These are phyloP conservation scores for Dalbergia oliveri DNA, from an alignment of 306 rosid species.

Conservation along the genomic window DNA sequence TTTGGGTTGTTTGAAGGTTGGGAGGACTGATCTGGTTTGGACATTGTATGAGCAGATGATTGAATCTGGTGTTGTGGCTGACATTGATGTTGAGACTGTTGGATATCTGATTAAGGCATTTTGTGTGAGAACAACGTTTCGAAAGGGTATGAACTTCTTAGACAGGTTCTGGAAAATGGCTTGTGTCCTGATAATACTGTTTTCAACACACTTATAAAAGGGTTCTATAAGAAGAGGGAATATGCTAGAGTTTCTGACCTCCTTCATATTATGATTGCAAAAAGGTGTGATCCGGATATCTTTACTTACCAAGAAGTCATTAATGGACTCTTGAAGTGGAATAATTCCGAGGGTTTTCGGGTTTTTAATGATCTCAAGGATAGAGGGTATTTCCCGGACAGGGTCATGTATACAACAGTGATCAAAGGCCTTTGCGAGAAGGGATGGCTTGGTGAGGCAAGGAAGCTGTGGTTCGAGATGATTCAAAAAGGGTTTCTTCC, in stretches of 20 bases:
- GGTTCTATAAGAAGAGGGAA: constrained; percentile 60
- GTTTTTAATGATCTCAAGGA: constrained; percentile 77
- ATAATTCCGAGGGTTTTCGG: constrained; percentile 54
- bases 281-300: constrained; percentile 53
- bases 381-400: constrained; percentile 81
- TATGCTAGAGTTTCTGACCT: constrained; percentile 67
- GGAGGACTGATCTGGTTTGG: constrained; percentile 74
- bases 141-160: constrained; percentile 70
- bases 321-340: constrained; percentile 61
- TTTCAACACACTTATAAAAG: constrained; percentile 65
- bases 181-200: constrained; percentile 55
- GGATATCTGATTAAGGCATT: constrained; percentile 68
- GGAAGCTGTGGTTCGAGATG: constrained; percentile 91
- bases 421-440: constrained; percentile 65
- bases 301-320: constrained; percentile 71
- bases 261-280: constrained; percentile 74
- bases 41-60: constrained; percentile 68
- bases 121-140: constrained; percentile 60
- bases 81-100: constrained; percentile 64
- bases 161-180: constrained; percentile 68
- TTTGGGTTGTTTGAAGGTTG: constrained; percentile 60
- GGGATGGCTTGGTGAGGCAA: constrained; percentile 64
- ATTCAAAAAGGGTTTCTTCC: constrained; percentile 67
- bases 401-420: constrained; percentile 77
- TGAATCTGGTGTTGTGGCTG: constrained; percentile 59